Conservation (phyloP, 2,329 filamentous ascomycete genomes). For the Ophiostoma perfectum region DNA sequence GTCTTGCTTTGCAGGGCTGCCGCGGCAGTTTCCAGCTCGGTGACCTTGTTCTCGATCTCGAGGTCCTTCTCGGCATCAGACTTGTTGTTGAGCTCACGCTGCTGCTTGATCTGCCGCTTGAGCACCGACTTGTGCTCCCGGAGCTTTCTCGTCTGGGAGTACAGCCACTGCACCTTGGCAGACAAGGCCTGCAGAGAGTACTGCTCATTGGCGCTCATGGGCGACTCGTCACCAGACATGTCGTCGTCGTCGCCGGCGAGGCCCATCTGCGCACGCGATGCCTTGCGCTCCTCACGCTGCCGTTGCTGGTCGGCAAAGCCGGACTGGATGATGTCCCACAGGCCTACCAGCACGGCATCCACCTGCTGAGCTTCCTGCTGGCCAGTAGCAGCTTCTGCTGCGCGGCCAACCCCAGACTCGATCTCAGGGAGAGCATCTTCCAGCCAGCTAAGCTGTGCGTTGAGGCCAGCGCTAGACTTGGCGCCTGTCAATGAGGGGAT, state of each 20-base stretch:
- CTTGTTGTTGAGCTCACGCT: constrained; percentile 85
- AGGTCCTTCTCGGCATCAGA: constrained; percentile 67
- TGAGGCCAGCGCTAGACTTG: constrained; percentile 50
- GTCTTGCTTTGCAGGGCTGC: constrained; percentile 55
- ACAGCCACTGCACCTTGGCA: constrained; percentile 71
- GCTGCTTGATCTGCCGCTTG: constrained; percentile 88
- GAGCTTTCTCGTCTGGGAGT: constrained; percentile 67
- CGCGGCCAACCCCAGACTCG: constrained; percentile 40
- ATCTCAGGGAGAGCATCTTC: constrained; percentile 53
- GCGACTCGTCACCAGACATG: constrained; percentile 56
- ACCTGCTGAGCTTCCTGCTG: constrained; percentile 49
- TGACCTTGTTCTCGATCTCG: constrained; percentile 54
- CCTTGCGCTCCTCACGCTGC: constrained; percentile 49
- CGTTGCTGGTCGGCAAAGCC: constrained; percentile 52
- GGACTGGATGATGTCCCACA: constrained; percentile 56
- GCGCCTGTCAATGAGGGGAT: constrained; percentile 54
- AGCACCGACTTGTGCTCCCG: constrained; percentile 86
- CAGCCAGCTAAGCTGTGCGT: constrained; percentile 65
- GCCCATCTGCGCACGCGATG: constrained; percentile 52
- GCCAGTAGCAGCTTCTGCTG: constrained; percentile 32
- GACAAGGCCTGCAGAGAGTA: constrained; percentile 75
- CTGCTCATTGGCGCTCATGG: constrained; percentile 50
- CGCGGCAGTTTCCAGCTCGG: constrained; percentile 56
- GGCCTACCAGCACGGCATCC: constrained; percentile 47
- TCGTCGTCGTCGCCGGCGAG: constrained; percentile 56